Evolutionary conservation across 768 basidiomycete genomes (phyloP), one percentile per base, ranked within the genome.

Genomic region (Russula sp.): DNA sequence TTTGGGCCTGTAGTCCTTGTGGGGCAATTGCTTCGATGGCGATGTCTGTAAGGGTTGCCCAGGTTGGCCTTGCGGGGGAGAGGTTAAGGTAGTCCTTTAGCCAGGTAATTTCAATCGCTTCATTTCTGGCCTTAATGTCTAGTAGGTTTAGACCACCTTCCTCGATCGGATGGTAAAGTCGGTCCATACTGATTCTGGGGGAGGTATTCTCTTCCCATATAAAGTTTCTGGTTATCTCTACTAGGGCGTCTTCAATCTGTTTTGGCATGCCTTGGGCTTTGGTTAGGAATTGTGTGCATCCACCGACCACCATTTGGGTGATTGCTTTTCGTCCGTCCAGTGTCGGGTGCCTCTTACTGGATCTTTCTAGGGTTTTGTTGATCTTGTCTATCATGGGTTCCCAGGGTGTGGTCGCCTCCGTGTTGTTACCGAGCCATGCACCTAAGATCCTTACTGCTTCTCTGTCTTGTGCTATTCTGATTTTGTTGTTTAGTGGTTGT

Each of bases 201-300:
- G 20, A 51, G 4, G 49, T 35, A 8, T 51, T 35, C 0, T 51
- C n/a, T 20, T 29, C 56, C 61, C 60, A 61, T 0, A 61, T 34
- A n/a, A 61, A 61, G 46, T 47, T 48, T 1, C 58, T 54, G 2
- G 66, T 66, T 2, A 61, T 43, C 29, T 69, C 69, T 0, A 20
- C 58, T 0, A 74, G 64, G 18, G 56, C 16, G 8, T 54, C 18
- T 2, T 68, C 65, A 0, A 70, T 50, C 0, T 59, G 34, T 1
- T 43, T 18, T 5, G 72, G 73, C 73, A 75, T 75, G 0, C 70
- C 70, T 46, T 73, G 74, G 0, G 73, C 73, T 18, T 63, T 65
- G 0, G 70, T 70, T 0, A 74, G 68, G 66, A 72, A 76, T 61
- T 76, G 74, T 0, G 73, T 70, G 60, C 68, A 66, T 0, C 68